Conservation (phyloP, 148 eudicot species). For the Beta vulgaris region DNA sequence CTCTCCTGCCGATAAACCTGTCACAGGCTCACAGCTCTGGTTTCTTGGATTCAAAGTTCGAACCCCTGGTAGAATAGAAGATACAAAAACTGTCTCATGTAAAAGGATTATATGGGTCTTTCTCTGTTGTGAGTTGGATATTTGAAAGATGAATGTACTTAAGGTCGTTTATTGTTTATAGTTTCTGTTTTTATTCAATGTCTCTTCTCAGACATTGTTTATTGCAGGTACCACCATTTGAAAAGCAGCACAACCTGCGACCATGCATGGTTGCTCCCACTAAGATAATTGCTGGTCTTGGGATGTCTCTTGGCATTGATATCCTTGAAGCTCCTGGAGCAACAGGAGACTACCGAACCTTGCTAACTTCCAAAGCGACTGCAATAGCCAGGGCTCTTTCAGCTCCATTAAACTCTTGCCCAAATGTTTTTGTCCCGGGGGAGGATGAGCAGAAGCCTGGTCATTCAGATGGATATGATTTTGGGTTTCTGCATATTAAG, state of each 20-base stretch:
- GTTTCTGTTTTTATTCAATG: not conserved
- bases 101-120: not conserved
- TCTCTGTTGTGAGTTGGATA: not conserved
- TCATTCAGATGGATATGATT: slow-evolving; percentile 77
- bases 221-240: slow-evolving; percentile 79
- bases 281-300: slow-evolving; percentile 93
- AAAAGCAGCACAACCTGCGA: slow-evolving; percentile 60
- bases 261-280: slow-evolving; percentile 99
- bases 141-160: not conserved
- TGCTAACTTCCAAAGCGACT: slow-evolving; percentile 79
- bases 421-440: slow-evolving; percentile 85
- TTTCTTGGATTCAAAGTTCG: not conserved
- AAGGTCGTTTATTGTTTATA: not conserved
- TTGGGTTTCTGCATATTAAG: slow-evolving; percentile 97
- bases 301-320: slow-evolving; percentile 91
- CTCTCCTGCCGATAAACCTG: not conserved
- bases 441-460: slow-evolving; percentile 86
- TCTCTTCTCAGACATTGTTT: not conserved
- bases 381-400: slow-evolving; percentile 89
- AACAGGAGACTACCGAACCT: slow-evolving; percentile 90
- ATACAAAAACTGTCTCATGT: not conserved
- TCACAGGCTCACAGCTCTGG: not conserved
- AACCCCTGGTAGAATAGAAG: not conserved
- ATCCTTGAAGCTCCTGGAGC: slow-evolving; percentile 97
- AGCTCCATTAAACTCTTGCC: slow-evolving; percentile 63